Percentiles rank a stretch among this genome's conserved stretches.
phyloP scores from a whole-genome alignment of 768 basidiomycete genomes.

The Astraeus odoratus region DNA sequence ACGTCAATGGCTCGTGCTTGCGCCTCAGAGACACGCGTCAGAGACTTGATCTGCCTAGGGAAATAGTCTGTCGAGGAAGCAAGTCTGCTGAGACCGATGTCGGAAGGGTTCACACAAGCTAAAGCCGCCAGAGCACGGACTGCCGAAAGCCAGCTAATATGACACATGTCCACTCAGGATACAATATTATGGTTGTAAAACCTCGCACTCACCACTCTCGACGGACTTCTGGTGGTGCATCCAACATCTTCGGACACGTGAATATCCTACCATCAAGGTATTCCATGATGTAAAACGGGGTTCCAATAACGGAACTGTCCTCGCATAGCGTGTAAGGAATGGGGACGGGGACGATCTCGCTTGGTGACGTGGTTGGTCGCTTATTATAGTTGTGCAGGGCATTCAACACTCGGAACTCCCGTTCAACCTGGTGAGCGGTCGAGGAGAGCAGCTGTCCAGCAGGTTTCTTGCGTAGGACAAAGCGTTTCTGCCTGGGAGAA shows the following conservation, averaged over 20 bases:
- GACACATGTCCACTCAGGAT: background rate
- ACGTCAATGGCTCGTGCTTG: slow-evolving; percentile 67
- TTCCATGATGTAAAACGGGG: slow-evolving; percentile 95
- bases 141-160: slow-evolving; percentile 68
- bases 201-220: slow-evolving; percentile 59
- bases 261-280: slow-evolving; percentile 93
- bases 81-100: slow-evolving; percentile 62
- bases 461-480: slow-evolving; percentile 91
- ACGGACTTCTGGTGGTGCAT: slow-evolving; percentile 54
- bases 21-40: slow-evolving; percentile 72
- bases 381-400: slow-evolving; percentile 74
- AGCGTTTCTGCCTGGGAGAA: slow-evolving; percentile 43
- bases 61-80: slow-evolving; percentile 79
- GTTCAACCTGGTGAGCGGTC: slow-evolving; percentile 93
- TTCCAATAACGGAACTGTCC: slow-evolving; percentile 71
- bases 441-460: slow-evolving; percentile 78
- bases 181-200: background rate
- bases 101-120: slow-evolving; percentile 53
- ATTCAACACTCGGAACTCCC: slow-evolving; percentile 78
- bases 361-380: slow-evolving; percentile 39
- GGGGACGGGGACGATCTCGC: slow-evolving; percentile 72
- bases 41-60: slow-evolving; percentile 87
- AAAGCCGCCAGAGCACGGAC: slow-evolving; percentile 65
- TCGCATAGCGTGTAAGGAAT: slow-evolving; percentile 79
- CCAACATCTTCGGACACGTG: slow-evolving; percentile 73